A percentile compares a stretch with the other conserved stretches of the same genome.
These are phyloP conservation scores for Saccharomyces hybrid DNA, from an alignment of 1,139 yeast genomes.

Conservation along the genomic window DNA sequence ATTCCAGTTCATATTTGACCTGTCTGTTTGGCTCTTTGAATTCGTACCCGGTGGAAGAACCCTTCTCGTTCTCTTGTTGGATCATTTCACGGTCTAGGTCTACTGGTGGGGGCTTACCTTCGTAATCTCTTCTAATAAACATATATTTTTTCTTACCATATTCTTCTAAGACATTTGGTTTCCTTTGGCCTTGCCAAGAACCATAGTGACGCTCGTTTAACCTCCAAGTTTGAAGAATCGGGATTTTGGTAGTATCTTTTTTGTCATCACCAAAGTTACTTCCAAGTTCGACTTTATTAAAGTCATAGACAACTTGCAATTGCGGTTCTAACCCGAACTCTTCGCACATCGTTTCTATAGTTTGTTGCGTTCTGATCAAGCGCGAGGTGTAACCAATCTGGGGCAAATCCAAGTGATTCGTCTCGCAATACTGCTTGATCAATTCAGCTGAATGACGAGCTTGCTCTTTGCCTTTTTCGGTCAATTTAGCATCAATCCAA, in stretches of 20 bases:
- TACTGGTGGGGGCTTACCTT: constrained; percentile 59
- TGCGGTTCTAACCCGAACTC: constrained; percentile 32
- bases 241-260: constrained; percentile 12
- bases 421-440: constrained; percentile 33
- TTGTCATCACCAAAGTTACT: neutral
- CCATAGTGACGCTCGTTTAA: constrained; percentile 78
- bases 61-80: constrained; percentile 27
- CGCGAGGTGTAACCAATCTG: constrained; percentile 58
- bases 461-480: constrained; percentile 53
- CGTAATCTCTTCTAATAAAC: constrained; percentile 57
- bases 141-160: constrained; percentile 56
- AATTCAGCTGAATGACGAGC: constrained; percentile 54
- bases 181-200: constrained; percentile 60
- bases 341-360: constrained; percentile 53
- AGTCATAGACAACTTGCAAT: constrained; percentile 9
- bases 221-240: constrained; percentile 47
- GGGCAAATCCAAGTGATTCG: constrained; percentile 34
- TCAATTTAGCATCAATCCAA: constrained; percentile 69
- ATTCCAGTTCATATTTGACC: constrained; percentile 32
- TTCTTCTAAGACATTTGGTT: constrained; percentile 44
- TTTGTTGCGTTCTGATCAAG: constrained; percentile 56
- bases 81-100: constrained; percentile 31
- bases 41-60: constrained; percentile 30
- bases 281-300: constrained; percentile 2
- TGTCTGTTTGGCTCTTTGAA: constrained; percentile 33